Evolutionary conservation across 2,329 filamentous ascomycete genomes (phyloP).

Genomic region (Gnomoniopsis sp.): DNA sequence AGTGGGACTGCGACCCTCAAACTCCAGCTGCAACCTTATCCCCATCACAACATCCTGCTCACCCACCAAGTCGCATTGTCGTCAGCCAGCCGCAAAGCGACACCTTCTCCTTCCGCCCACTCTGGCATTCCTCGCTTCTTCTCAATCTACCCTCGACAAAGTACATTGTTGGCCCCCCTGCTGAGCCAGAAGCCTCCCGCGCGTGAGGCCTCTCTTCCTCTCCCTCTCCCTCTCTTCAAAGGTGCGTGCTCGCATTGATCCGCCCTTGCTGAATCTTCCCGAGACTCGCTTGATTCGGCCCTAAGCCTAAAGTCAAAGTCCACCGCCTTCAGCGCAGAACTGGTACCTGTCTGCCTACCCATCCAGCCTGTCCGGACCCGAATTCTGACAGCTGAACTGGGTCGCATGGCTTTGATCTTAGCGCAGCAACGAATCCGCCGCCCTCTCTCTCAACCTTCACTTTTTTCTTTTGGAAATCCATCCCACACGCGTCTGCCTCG

Average conservation of each 20-base stretch:
- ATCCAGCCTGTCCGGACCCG: background rate
- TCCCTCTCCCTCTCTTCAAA: background rate
- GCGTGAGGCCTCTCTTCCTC: background rate
- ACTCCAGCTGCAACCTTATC: slow-evolving; percentile 18
- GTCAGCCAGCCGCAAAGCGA: background rate
- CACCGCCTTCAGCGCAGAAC: slow-evolving; percentile 6
- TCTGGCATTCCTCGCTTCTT: background rate
- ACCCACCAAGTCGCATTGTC: slow-evolving; percentile 10
- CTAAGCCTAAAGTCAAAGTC: slow-evolving; percentile 8
- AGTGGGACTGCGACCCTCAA: slow-evolving; percentile 14
- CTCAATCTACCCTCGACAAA: background rate
- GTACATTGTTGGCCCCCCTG: background rate
- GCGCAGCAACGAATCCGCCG: slow-evolving; percentile 7
- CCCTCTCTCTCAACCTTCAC: slow-evolving; percentile 6
- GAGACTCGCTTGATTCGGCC: slow-evolving; percentile 1
- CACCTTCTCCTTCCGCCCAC: background rate
- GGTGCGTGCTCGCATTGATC: slow-evolving; percentile 2
- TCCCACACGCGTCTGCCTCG: slow-evolving; percentile 1
- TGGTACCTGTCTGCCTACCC: background rate
- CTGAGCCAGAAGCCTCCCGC: background rate
- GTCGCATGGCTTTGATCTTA: slow-evolving; percentile 15
- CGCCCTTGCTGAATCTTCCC: background rate
- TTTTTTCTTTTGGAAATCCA: slow-evolving; percentile 8
- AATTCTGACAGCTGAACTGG: slow-evolving; percentile 17
- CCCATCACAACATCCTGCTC: slow-evolving; percentile 7